Conservation (phyloP, 129 eudicot species). For the Tagetes erecta region DNA sequence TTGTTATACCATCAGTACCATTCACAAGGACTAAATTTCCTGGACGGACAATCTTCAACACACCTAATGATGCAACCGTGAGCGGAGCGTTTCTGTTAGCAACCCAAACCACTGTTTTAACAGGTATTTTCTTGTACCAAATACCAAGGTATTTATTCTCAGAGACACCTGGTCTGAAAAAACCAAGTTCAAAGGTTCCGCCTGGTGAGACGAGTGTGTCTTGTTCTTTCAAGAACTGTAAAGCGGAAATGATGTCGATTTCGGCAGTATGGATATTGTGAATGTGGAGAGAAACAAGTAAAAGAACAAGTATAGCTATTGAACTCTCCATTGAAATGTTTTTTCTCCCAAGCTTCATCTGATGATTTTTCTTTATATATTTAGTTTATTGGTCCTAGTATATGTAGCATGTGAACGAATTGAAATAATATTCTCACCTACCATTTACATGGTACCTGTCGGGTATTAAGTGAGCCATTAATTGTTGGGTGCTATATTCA, state of each 20-base stretch:
- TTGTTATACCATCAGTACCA: neutral
- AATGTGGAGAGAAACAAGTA: slow-evolving; percentile 15
- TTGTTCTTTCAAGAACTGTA: slow-evolving; percentile 34
- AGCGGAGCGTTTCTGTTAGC: slow-evolving; percentile 41
- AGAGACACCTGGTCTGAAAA: slow-evolving; percentile 37
- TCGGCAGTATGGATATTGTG: slow-evolving; percentile 13
- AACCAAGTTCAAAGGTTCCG: slow-evolving; percentile 55
- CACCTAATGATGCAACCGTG: slow-evolving; percentile 18
- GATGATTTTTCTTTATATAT: neutral
- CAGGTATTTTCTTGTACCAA: slow-evolving; percentile 41
- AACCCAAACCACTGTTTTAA: slow-evolving; percentile 45
- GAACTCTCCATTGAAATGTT: slow-evolving; percentile 23
- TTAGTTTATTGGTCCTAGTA: neutral
- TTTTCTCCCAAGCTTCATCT: neutral
- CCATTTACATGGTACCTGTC: neutral
- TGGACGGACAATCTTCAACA: slow-evolving; percentile 21
- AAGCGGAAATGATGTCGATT: slow-evolving; percentile 27
- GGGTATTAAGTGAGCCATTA: neutral
- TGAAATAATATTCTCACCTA: neutral
- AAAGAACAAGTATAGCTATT: neutral
- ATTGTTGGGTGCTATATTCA: neutral
- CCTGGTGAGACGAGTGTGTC: slow-evolving; percentile 50
- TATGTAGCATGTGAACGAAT: neutral
- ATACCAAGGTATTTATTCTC: slow-evolving; percentile 36
- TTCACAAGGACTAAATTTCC: slow-evolving; percentile 36